phyloP scores from a whole-genome alignment of 129 eudicot species.

The Mikania micrantha region DNA sequence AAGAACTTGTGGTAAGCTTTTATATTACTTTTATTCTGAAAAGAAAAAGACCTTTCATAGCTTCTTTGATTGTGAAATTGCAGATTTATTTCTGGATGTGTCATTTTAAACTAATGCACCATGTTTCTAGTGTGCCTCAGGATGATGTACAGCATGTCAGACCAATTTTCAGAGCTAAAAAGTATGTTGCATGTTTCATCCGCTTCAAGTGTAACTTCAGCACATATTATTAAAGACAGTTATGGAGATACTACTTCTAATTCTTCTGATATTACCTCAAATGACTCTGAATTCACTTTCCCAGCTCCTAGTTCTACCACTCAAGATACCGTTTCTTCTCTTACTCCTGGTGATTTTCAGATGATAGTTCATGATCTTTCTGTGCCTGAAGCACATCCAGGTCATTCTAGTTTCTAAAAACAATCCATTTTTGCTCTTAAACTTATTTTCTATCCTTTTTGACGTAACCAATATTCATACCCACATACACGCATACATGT shows the following conservation, averaged over 20 bases:
- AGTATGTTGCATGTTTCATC: constrained; percentile 60
- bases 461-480: not conserved
- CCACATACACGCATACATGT: too few relatives aligned
- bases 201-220: constrained; percentile 60
- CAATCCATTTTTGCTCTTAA: constrained; percentile 13
- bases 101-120: constrained; percentile 52
- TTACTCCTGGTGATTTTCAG: constrained; percentile 57
- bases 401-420: constrained; percentile 56
- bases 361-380: constrained; percentile 77
- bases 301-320: constrained; percentile 63
- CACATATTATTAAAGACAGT: constrained; percentile 43
- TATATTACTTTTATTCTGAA: too few relatives aligned
- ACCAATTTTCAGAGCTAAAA: constrained; percentile 83
- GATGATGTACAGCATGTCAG: constrained; percentile 96
- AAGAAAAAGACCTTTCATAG: not conserved
- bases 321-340: constrained; percentile 49
- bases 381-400: constrained; percentile 52
- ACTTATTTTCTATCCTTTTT: constrained; percentile 7
- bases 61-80: not conserved
- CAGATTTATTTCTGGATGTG: constrained; percentile 20
- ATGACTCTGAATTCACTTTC: constrained; percentile 66
- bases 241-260: constrained; percentile 43
- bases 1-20: not conserved
- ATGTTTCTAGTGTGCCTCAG: constrained; percentile 94
- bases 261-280: constrained; percentile 66